phyloP scores from a whole-genome alignment of 345 rosid genomes.

The Moricandia moricandioides region DNA sequence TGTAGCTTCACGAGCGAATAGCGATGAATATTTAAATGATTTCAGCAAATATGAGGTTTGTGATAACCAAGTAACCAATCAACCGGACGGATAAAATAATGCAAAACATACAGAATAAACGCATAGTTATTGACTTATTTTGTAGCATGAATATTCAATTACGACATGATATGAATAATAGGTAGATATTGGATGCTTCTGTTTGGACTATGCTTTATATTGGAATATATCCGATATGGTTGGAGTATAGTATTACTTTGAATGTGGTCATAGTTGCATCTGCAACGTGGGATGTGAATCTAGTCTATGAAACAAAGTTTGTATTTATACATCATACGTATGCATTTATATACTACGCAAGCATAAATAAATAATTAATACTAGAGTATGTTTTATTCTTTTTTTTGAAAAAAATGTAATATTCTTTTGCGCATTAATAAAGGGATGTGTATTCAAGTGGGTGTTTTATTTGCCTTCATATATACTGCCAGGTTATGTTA shows the following conservation, averaged over 20 bases:
- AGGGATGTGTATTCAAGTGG: background rate
- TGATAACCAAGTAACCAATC: background rate
- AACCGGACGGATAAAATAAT: background rate
- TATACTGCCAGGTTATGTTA: background rate
- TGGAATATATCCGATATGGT: conserved; percentile 26
- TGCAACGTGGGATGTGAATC: conserved; percentile 28
- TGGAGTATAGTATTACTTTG: conserved; percentile 18
- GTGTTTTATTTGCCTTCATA: background rate
- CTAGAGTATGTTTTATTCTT: background rate
- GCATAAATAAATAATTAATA: background rate
- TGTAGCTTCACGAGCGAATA: too few species aligned
- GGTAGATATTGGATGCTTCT: conserved; percentile 24
- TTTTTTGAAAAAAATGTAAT: background rate
- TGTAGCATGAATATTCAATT: background rate
- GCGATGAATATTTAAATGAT: background rate
- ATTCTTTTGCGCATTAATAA: background rate
- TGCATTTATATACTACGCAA: background rate
- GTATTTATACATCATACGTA: background rate
- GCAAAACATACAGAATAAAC: background rate
- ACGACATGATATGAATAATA: conserved; percentile 14
- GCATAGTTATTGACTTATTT: background rate
- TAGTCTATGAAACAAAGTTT: background rate
- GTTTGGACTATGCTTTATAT: conserved; percentile 28
- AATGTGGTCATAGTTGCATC: conserved; percentile 21
- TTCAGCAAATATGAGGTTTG: background rate